Conservation (phyloP, 352 stramenopile genomes). For the Aphanomyces stellatus region DNA sequence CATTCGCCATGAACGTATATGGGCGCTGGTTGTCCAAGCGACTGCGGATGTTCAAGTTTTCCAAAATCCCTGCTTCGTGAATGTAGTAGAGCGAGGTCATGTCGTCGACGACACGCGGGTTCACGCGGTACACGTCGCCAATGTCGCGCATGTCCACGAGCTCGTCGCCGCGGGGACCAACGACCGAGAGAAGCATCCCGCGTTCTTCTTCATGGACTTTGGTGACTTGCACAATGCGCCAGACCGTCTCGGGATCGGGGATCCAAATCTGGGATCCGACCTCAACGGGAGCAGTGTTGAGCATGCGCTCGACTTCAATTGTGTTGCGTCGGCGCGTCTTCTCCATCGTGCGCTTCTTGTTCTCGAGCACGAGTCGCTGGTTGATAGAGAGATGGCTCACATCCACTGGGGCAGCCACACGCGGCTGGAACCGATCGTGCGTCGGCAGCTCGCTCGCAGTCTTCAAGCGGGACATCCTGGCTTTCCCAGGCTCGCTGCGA, state of each 20-base stretch:
- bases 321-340: conserved; percentile 59
- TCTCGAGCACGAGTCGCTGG: conserved; percentile 79
- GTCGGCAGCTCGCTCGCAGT: conserved; percentile 54
- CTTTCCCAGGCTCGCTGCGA: background rate
- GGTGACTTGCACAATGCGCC: conserved; percentile 76
- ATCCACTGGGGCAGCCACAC: conserved; percentile 42
- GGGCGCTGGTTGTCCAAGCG: conserved; percentile 81
- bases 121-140: conserved; percentile 78
- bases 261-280: conserved; percentile 80
- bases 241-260: conserved; percentile 70
- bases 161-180: conserved; percentile 63
- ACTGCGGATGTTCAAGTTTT: conserved; percentile 91
- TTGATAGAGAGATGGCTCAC: conserved; percentile 53
- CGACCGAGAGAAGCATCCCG: conserved; percentile 58
- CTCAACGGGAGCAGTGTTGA: conserved; percentile 62
- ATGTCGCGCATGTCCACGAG: conserved; percentile 72
- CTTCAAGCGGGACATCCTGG: conserved; percentile 10
- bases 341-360: conserved; percentile 57
- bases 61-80: conserved; percentile 91
- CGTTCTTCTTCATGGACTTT: conserved; percentile 47
- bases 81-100: conserved; percentile 95
- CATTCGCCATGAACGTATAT: conserved; percentile 92
- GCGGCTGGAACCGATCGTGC: conserved; percentile 71
- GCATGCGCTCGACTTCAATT: conserved; percentile 51
- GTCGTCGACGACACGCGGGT: conserved; percentile 81